Conservation (phyloP, 805 yeast genomes). For the Saturnispora halmiae region DNA sequence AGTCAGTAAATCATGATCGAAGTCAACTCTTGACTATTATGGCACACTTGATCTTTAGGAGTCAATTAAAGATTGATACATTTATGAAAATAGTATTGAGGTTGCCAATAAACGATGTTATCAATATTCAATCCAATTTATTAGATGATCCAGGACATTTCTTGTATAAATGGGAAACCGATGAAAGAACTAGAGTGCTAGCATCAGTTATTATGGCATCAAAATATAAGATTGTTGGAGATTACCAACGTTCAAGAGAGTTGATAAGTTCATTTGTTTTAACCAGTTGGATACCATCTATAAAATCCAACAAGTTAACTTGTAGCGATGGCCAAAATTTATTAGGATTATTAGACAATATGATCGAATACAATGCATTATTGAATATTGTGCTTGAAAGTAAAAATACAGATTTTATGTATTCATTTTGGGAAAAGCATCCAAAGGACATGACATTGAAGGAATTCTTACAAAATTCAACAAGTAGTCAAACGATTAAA, state of each 20-base stretch:
- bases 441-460: conserved; percentile 15
- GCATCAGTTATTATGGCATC: conserved; percentile 20
- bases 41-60: conserved; percentile 17
- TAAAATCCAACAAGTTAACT: neutral
- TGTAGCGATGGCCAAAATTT: conserved; percentile 17
- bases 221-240: conserved; percentile 18
- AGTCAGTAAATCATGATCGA: conserved; percentile 7
- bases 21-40: conserved; percentile 16
- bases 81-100: conserved; percentile 18
- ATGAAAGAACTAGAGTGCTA: conserved; percentile 13
- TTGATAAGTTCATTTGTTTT: conserved; percentile 14
- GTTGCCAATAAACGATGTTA: conserved; percentile 15
- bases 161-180: conserved; percentile 7
- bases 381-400: conserved; percentile 12
- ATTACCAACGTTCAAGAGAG: conserved; percentile 12
- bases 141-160: conserved; percentile 10
- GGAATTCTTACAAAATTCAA: conserved; percentile 10
- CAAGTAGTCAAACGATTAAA: neutral
- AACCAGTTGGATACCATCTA: conserved; percentile 17
- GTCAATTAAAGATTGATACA: conserved; percentile 10
- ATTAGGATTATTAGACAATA: conserved; percentile 14
- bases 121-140: conserved; percentile 10
- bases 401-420: conserved; percentile 14
- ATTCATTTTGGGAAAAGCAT: conserved; percentile 22
- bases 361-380: conserved; percentile 11